A percentile compares a stretch with the other conserved stretches of the same genome.
These are phyloP conservation scores for Saccharomycopsis fermentans DNA, from an alignment of 805 yeast genomes.

Conservation along the genomic window DNA sequence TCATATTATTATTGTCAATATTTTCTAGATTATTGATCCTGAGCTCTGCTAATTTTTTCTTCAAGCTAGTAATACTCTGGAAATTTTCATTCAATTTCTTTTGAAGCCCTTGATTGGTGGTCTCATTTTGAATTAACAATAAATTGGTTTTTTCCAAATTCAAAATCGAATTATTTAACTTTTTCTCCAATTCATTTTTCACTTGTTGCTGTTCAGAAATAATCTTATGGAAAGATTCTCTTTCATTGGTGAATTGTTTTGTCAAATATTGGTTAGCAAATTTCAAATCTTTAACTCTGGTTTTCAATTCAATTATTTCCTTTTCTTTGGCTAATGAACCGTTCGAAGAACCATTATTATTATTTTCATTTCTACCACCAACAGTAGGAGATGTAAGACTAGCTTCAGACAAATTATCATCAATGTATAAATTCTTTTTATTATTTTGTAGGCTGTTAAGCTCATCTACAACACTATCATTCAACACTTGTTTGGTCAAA, in stretches of 20 bases:
- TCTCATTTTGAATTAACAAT: slow-evolving; percentile 13
- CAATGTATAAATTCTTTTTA: background rate
- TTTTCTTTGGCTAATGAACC: background rate
- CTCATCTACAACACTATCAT: slow-evolving; percentile 2
- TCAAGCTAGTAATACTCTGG: slow-evolving; percentile 30
- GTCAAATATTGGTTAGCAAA: slow-evolving; percentile 37
- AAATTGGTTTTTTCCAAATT: slow-evolving; percentile 17
- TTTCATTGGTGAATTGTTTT: slow-evolving; percentile 36
- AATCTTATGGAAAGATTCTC: slow-evolving; percentile 32
- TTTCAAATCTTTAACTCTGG: slow-evolving; percentile 36
- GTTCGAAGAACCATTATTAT: background rate
- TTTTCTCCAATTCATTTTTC: slow-evolving; percentile 29
- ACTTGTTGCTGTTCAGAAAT: slow-evolving; percentile 34
- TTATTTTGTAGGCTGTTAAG: background rate
- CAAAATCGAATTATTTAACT: slow-evolving; percentile 20
- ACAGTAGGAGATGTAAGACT: slow-evolving; percentile 6
- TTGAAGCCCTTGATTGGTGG: slow-evolving; percentile 10
- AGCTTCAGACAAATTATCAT: slow-evolving; percentile 7
- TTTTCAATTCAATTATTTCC: slow-evolving; percentile 27
- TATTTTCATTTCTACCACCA: slow-evolving; percentile 5
- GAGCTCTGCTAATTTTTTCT: slow-evolving; percentile 30
- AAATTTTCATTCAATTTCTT: slow-evolving; percentile 24
- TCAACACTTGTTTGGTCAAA: background rate
- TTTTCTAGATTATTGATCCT: slow-evolving; percentile 31
- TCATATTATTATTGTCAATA: background rate